phyloP scores from a whole-genome alignment of 2,329 filamentous ascomycete species.

The Microdochium nivale region DNA sequence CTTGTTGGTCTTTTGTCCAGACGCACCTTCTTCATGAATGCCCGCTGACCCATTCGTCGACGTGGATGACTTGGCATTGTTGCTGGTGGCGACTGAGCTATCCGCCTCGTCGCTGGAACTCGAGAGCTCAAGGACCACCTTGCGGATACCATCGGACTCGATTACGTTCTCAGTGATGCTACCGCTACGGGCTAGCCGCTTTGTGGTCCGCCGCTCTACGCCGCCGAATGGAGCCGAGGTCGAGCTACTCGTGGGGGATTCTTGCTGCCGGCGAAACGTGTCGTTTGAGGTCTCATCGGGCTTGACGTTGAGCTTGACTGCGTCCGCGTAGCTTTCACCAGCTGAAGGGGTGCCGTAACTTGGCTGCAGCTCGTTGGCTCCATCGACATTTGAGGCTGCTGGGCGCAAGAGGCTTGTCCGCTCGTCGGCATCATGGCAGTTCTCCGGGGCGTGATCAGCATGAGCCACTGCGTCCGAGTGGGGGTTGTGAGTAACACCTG shows the following conservation, averaged over 20 bases:
- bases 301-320: background rate
- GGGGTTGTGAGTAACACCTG: slow-evolving; percentile 17
- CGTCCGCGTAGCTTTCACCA: slow-evolving; percentile 3
- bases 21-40: background rate
- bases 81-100: background rate
- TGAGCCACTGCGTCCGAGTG: slow-evolving; percentile 13
- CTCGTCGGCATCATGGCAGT: slow-evolving; percentile 23
- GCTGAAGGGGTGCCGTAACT: slow-evolving; percentile 37
- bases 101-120: slow-evolving; percentile 32
- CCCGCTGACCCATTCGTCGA: background rate
- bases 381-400: slow-evolving; percentile 53
- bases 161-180: slow-evolving; percentile 71
- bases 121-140: slow-evolving; percentile 63
- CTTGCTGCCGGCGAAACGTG: background rate
- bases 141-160: slow-evolving; percentile 62
- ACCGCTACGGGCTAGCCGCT: slow-evolving; percentile 53
- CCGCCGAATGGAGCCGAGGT: slow-evolving; percentile 1
- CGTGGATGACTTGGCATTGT: background rate
- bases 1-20: background rate
- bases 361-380: slow-evolving; percentile 13
- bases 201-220: slow-evolving; percentile 9
- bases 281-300: background rate
- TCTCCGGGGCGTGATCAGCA: slow-evolving; percentile 8
- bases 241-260: slow-evolving; percentile 10
- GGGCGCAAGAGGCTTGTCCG: slow-evolving; percentile 36